Evolutionary conservation across 1,139 yeast species (phyloP).

Genomic region (Saccharomycopsis crataegensis): DNA sequence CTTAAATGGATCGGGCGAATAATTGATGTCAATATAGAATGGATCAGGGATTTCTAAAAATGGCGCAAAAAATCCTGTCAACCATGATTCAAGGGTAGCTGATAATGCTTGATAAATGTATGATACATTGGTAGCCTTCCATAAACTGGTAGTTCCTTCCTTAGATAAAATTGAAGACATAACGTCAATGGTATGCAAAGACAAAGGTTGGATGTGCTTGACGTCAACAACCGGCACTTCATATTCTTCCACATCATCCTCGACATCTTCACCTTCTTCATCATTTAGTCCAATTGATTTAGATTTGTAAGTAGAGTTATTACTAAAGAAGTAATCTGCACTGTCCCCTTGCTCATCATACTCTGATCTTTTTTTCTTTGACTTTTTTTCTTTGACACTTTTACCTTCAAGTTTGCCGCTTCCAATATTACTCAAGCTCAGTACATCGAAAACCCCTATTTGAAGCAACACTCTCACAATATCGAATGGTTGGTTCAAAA

Average conservation of each 20-base stretch:
- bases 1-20: slow-evolving; percentile 67
- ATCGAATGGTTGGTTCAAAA: slow-evolving; percentile 84
- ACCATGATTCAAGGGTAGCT: slow-evolving; percentile 83
- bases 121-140: slow-evolving; percentile 83
- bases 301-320: slow-evolving; percentile 5
- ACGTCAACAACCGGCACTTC: background rate
- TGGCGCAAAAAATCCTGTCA: slow-evolving; percentile 80
- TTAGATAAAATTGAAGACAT: slow-evolving; percentile 59
- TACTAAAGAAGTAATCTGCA: slow-evolving; percentile 13
- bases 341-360: slow-evolving; percentile 5
- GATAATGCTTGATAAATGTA: slow-evolving; percentile 71
- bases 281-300: background rate
- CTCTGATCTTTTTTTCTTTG: slow-evolving; percentile 8
- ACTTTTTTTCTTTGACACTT: slow-evolving; percentile 9
- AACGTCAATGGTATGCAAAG: slow-evolving; percentile 65
- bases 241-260: slow-evolving; percentile 1
- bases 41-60: slow-evolving; percentile 87
- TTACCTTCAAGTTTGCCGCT: slow-evolving; percentile 11
- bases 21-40: slow-evolving; percentile 72
- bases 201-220: slow-evolving; percentile 45
- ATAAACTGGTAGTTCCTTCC: slow-evolving; percentile 80
- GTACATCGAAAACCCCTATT: slow-evolving; percentile 50
- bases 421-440: slow-evolving; percentile 6
- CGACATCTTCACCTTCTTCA: background rate
- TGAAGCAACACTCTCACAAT: slow-evolving; percentile 73